Conservation (phyloP, 495 filamentous ascomycete genomes). For the Penicillium coprophilum region DNA sequence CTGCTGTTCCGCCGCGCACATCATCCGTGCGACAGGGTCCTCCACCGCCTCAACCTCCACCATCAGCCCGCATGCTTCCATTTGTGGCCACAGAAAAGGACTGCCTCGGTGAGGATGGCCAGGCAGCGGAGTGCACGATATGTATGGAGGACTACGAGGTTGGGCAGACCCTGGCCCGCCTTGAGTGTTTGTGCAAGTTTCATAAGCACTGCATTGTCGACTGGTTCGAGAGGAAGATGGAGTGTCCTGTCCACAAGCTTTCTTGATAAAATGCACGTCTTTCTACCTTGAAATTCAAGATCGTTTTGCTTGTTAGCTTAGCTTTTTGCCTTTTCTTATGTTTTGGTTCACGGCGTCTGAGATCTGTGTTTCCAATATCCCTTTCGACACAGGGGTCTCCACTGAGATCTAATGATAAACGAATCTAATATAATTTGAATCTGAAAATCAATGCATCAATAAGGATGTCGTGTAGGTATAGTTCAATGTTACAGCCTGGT, state of each 20-base stretch:
- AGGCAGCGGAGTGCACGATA: constrained; percentile 76
- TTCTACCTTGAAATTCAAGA: background rate
- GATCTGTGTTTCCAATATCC: constrained; percentile 10
- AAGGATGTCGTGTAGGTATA: background rate
- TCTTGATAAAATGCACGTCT: constrained; percentile 20
- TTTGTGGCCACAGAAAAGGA: constrained; percentile 92
- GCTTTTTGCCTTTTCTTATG: constrained; percentile 4
- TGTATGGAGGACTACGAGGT: constrained; percentile 95
- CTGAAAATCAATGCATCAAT: background rate
- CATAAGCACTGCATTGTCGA: constrained; percentile 67
- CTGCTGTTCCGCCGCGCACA: constrained; percentile 12
- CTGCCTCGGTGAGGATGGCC: constrained; percentile 66
- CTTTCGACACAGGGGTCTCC: background rate
- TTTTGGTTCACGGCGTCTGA: constrained; percentile 6
- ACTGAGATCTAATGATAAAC: background rate
- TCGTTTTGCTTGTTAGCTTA: background rate
- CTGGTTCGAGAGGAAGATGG: constrained; percentile 55
- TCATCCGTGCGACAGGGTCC: constrained; percentile 19
- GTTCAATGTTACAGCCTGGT: too few relatives aligned
- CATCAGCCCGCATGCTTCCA: constrained; percentile 53
- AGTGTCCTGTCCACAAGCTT: constrained; percentile 55
- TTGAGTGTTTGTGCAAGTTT: constrained; percentile 94
- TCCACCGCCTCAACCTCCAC: constrained; percentile 22
- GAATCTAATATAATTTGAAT: background rate
- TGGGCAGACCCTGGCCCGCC: constrained; percentile 74